Percentiles rank a stretch among this genome's conserved stretches.
These are phyloP conservation scores for Xylaria scruposa DNA, from an alignment of 495 filamentous ascomycete genomes.

Conservation along the genomic window DNA sequence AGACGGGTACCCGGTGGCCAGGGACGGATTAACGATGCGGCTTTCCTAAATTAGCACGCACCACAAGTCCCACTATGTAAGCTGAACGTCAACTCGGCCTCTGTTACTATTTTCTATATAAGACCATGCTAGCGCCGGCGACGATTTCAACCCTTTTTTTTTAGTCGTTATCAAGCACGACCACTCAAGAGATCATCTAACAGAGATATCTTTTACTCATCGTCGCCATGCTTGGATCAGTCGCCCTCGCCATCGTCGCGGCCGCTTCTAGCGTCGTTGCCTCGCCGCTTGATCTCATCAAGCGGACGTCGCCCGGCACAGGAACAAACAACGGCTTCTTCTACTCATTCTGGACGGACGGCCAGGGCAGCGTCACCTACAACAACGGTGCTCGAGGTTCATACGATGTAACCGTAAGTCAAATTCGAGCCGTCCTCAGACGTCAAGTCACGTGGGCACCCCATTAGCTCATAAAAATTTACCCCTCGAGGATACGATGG, in stretches of 20 bases:
- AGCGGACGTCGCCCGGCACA: constrained; percentile 47
- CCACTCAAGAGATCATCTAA: background rate
- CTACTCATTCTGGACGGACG: constrained; percentile 72
- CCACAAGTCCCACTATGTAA: background rate
- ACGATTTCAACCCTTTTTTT: background rate
- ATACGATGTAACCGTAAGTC: constrained; percentile 55
- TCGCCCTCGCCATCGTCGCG: constrained; percentile 46
- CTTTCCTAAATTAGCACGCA: constrained; percentile 13
- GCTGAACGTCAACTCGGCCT: background rate
- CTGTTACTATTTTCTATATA: constrained; percentile 8
- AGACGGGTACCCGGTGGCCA: background rate
- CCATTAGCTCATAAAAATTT: background rate
- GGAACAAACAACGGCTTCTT: constrained; percentile 65
- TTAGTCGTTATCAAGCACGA: background rate
- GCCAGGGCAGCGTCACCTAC: constrained; percentile 61
- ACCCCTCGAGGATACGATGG: background rate
- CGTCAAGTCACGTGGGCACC: background rate
- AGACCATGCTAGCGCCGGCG: background rate
- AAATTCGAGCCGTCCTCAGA: background rate
- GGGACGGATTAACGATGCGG: background rate
- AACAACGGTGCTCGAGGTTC: constrained; percentile 63
- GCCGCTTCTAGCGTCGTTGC: constrained; percentile 48
- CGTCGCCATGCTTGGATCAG: constrained; percentile 38
- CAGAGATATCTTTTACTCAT: background rate
- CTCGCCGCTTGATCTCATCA: constrained; percentile 45